Conservation (phyloP, 208 protist species). For the Leishmania tarentolae region DNA sequence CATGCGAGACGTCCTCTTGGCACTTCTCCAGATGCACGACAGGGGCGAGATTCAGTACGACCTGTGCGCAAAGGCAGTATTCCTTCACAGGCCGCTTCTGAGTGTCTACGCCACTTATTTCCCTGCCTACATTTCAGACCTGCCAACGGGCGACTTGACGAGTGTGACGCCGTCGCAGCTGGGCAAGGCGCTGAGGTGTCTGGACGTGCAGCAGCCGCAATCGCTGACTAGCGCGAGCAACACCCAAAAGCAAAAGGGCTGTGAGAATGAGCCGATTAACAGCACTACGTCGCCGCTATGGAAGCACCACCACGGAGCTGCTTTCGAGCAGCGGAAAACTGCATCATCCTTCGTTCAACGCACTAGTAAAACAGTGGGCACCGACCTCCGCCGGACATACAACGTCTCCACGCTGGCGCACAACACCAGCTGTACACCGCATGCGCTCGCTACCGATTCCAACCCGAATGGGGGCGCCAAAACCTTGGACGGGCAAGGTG, state of each 20-base stretch:
- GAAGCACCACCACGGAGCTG: not conserved
- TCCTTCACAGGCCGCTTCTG: slow-evolving; percentile 45
- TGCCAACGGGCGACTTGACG: slow-evolving; percentile 48
- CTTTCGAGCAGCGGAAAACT: not conserved
- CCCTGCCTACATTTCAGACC: slow-evolving; percentile 81
- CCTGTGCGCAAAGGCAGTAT: slow-evolving; percentile 71
- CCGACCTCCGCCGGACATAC: not conserved
- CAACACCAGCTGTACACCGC: not conserved
- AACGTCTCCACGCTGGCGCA: not conserved
- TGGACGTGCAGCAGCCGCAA: slow-evolving; percentile 1
- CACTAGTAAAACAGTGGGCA: not conserved
- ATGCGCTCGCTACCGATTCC: not conserved
- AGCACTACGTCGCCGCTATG: not conserved
- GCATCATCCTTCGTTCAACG: not conserved
- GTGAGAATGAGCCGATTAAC: slow-evolving; percentile 22
- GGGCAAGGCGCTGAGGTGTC: slow-evolving; percentile 29
- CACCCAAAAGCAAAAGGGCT: not conserved
- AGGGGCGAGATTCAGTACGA: slow-evolving; percentile 72
- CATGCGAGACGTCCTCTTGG: slow-evolving; percentile 81
- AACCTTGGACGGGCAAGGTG: not conserved
- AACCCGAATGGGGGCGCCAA: too few species aligned
- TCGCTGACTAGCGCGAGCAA: not conserved
- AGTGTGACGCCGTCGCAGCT: slow-evolving; percentile 41
- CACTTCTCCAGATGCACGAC: slow-evolving; percentile 79
- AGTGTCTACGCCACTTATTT: slow-evolving; percentile 64